A percentile compares a stretch with the other conserved stretches of the same genome.
These are phyloP conservation scores for Alternaria postmessia DNA, from an alignment of 2,329 filamentous ascomycete species.

Conservation along the genomic window DNA sequence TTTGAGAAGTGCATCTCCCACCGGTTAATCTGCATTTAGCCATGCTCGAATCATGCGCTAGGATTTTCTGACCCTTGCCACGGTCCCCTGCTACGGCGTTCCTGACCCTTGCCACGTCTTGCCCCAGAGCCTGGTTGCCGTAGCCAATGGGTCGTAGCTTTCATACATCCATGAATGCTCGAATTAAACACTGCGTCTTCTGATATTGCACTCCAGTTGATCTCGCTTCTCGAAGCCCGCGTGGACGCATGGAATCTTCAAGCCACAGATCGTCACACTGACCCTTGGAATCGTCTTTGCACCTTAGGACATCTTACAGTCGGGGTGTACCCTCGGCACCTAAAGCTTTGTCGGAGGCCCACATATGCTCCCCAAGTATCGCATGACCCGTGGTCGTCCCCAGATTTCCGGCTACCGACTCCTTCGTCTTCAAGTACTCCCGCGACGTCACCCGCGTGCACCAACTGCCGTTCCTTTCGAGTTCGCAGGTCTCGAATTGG, in stretches of 20 bases:
- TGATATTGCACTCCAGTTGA: constrained; percentile 44
- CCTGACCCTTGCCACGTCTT: constrained; percentile 20
- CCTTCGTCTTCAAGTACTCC: constrained; percentile 20
- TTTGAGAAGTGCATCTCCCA: constrained; percentile 5
- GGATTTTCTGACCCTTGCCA: not conserved
- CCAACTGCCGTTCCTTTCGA: constrained; percentile 3
- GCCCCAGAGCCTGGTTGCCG: constrained; percentile 26
- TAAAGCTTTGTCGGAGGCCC: constrained; percentile 45
- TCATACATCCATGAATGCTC: constrained; percentile 27
- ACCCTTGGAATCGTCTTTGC: constrained; percentile 28
- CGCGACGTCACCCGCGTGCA: constrained; percentile 9
- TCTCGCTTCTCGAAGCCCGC: constrained; percentile 51
- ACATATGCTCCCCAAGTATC: constrained; percentile 48
- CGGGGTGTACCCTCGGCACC: constrained; percentile 43
- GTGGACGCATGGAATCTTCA: constrained; percentile 49
- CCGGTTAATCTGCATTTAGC: constrained; percentile 19
- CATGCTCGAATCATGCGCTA: constrained; percentile 11
- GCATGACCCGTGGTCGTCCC: constrained; percentile 43
- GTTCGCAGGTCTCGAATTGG: not conserved
- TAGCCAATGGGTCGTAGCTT: constrained; percentile 33
- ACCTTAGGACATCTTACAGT: constrained; percentile 38
- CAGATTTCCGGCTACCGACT: constrained; percentile 37
- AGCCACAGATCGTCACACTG: constrained; percentile 47
- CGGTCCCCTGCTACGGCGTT: constrained; percentile 6
- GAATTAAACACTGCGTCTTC: constrained; percentile 43